Percentiles rank a stretch among this genome's conserved stretches.
Conservation (phyloP, 148 eudicot genomes). For the Rhododendron vialii region DNA sequence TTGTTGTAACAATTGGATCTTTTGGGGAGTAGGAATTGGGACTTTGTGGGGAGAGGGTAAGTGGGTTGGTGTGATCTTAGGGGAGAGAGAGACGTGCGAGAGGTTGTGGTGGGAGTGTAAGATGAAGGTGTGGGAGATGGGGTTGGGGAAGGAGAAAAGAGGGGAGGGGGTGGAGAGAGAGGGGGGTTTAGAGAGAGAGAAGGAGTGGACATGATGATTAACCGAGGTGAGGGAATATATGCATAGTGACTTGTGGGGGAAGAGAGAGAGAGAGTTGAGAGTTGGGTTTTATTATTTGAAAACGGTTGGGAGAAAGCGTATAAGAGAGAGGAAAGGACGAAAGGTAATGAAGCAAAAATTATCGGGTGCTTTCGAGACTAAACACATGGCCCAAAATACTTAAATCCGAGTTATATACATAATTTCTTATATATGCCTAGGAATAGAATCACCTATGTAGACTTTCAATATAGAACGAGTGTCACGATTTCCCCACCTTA, state of each 20-base stretch:
- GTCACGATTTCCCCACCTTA: too few species aligned
- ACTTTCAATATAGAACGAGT: too few species aligned
- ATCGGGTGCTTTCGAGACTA: too few species aligned
- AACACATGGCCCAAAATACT: too few species aligned
- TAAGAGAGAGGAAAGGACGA: not conserved
- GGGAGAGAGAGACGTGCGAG: not conserved
- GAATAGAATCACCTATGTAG: too few species aligned
- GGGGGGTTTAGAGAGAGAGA: slow-evolving; percentile 8
- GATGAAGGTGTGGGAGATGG: slow-evolving; percentile 4
- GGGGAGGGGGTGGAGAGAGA: not conserved
- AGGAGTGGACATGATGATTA: not conserved
- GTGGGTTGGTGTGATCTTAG: slow-evolving; percentile 15
- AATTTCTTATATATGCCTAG: too few species aligned
- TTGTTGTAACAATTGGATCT: not conserved
- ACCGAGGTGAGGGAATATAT: not conserved
- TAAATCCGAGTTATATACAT: too few species aligned
- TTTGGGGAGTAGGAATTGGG: slow-evolving; percentile 19
- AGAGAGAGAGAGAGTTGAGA: not conserved
- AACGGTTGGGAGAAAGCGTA: not conserved
- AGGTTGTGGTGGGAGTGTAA: not conserved
- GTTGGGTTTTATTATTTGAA: not conserved
- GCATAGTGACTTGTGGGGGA: not conserved
- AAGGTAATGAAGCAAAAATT: too few species aligned
- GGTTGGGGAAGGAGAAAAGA: not conserved
- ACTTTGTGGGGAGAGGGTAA: slow-evolving; percentile 12